These are phyloP conservation scores for Eutrema japonicum DNA, from an alignment of 345 rosid genomes.

Conservation along the genomic window DNA sequence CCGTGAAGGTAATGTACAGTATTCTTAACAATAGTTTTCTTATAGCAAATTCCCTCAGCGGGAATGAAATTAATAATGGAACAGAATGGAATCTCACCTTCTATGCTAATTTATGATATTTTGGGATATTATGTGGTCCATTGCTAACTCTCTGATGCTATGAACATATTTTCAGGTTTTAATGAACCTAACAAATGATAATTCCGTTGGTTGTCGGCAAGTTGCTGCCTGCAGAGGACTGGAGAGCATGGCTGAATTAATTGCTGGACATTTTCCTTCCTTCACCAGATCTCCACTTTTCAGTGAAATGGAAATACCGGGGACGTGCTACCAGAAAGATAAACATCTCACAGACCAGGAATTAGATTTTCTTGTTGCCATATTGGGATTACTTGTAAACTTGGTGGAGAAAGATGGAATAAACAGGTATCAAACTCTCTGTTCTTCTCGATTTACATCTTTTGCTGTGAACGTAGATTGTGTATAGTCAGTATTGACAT, in stretches of 20 bases:
- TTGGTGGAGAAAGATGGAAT: slow-evolving; percentile 88
- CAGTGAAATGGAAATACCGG: slow-evolving; percentile 46
- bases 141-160: slow-evolving; percentile 20
- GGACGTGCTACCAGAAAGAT: slow-evolving; percentile 46
- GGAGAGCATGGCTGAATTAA: slow-evolving; percentile 76
- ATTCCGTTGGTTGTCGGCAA: slow-evolving; percentile 81
- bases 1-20: slow-evolving; percentile 70
- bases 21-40: neutral
- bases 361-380: slow-evolving; percentile 93
- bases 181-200: slow-evolving; percentile 93
- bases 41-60: neutral
- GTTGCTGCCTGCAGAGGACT: slow-evolving; percentile 82
- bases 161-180: slow-evolving; percentile 62
- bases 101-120: neutral
- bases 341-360: slow-evolving; percentile 79
- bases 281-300: slow-evolving; percentile 53
- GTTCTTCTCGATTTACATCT: slow-evolving; percentile 2
- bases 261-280: slow-evolving; percentile 77
- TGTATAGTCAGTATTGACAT: neutral
- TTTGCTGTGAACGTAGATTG: slow-evolving; percentile 9
- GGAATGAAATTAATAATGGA: neutral
- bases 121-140: slow-evolving; percentile 9
- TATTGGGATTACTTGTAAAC: slow-evolving; percentile 89
- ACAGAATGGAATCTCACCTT: neutral
- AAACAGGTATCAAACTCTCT: slow-evolving; percentile 63